Evolutionary conservation across 2,329 filamentous ascomycete genomes (phyloP).

Genomic region (Pseudogymnoascus sp.): DNA sequence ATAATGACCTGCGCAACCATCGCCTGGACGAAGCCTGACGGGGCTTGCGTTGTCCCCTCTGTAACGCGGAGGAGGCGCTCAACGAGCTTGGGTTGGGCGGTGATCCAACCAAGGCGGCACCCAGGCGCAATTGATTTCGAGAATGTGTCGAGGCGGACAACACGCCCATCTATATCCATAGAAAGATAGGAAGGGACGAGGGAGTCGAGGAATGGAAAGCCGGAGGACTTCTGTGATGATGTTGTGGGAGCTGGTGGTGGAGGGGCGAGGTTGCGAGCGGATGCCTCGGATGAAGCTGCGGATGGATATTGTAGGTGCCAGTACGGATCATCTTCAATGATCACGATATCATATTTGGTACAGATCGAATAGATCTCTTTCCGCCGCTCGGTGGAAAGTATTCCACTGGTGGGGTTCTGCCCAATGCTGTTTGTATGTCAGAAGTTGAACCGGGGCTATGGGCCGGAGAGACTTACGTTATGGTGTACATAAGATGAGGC

Average conservation of each 20-base stretch:
- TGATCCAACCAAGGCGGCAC: constrained; percentile 85
- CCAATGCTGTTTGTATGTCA: constrained; percentile 52
- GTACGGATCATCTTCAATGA: constrained; percentile 91
- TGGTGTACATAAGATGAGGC: constrained; percentile 81
- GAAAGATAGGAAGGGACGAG: constrained; percentile 75
- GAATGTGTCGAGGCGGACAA: constrained; percentile 86
- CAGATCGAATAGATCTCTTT: constrained; percentile 75
- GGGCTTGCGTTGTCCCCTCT: constrained; percentile 72
- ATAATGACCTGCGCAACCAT: constrained; percentile 72
- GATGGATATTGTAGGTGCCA: constrained; percentile 90
- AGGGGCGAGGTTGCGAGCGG: constrained; percentile 19
- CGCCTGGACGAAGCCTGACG: constrained; percentile 81
- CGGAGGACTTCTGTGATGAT: constrained; percentile 42
- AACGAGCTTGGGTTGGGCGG: constrained; percentile 68
- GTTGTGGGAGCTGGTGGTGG: constrained; percentile 13
- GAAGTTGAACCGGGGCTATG: neutral
- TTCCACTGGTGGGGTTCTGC: constrained; percentile 78
- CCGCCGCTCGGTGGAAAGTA: constrained; percentile 64
- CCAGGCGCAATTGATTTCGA: constrained; percentile 89
- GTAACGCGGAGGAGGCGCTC: constrained; percentile 67
- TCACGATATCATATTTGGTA: constrained; percentile 78
- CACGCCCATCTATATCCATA: constrained; percentile 76
- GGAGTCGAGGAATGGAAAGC: constrained; percentile 73
- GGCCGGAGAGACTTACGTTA: constrained; percentile 56
- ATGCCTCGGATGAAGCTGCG: constrained; percentile 39